Base-by-base conservation (phyloP, 768 basidiomycete genomes). In the Cyclocybe cylindracea region DNA sequence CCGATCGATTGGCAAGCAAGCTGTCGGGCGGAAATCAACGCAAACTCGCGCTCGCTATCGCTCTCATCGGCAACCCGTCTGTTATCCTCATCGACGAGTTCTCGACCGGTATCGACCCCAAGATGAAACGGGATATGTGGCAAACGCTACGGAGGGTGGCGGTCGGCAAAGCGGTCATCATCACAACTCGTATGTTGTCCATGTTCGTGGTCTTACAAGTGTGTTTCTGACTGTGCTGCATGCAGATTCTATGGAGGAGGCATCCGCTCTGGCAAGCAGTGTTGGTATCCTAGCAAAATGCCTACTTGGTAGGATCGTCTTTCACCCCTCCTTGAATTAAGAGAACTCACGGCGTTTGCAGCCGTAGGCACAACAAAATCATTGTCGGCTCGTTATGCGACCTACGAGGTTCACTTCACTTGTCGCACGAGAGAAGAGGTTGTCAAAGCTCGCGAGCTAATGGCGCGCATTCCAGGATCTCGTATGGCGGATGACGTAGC, bases 91-190 rank as follows among this genome's bases (percentile, higher is more conserved):
- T 92, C 41, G 90, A 92, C 54, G 89, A 91, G 61, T 91, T 89
- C 65, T 89, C 87, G 5, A 89, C 88, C 2, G 90, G 90, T 5
- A 83, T 91, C 43, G 90, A 91, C 62, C 86, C 89, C 6, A 89
- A 84, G 66, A 90, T 85, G 76, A 91, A 91, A 67, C 74, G 90
- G 34, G 87, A 91, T 31, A 89, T 91, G 85, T 91, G 90, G 90
- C 70, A 72, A 11, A 89, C 86, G 0, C 71, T 91, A 49, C 73
- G 84, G 48, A 78, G 76, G 24, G 84, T 88, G 4, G 78, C 85
- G 0, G 70, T 75, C 2, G 87, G 84, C 11, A 89, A 90, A 61
- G 85, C 85, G 3, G 79, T 89, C 7, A 73, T 88, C 33, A 83
- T 89, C 47, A 88, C 86, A 1, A 89, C 87, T 2, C 86, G 86